These are phyloP conservation scores for Sarcodon aspratus DNA, from an alignment of 768 basidiomycete species.

Conservation along the genomic window DNA sequence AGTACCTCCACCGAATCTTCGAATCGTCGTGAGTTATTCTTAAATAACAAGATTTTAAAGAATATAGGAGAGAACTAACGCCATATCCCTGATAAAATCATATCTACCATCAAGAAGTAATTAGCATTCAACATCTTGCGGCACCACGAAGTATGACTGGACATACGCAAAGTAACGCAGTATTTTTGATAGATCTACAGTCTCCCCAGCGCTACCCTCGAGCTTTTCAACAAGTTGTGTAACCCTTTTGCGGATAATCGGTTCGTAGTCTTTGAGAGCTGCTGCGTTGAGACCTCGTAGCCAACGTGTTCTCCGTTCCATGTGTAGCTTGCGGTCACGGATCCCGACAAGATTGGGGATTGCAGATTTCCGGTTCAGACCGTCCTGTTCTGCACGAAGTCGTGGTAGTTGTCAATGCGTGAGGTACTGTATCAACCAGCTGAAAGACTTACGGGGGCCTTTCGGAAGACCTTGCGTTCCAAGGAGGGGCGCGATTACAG, in stretches of 20 bases:
- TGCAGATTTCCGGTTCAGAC: too few relatives aligned
- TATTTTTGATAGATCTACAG: constrained; percentile 21
- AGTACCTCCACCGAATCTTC: background rate
- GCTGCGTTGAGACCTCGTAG: constrained; percentile 16
- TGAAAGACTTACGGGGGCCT: constrained; percentile 10
- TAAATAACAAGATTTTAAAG: background rate
- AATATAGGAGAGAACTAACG: background rate
- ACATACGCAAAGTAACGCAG: background rate
- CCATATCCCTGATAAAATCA: background rate
- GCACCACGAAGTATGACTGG: background rate
- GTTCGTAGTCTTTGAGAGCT: constrained; percentile 16
- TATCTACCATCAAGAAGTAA: background rate
- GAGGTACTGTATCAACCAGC: background rate
- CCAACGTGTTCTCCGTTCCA: constrained; percentile 19
- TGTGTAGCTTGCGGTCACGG: constrained; percentile 15
- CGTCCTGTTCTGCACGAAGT: background rate
- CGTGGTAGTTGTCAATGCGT: background rate
- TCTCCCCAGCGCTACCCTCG: background rate
- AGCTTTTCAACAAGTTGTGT: constrained; percentile 12
- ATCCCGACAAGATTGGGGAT: background rate
- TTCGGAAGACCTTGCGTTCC: constrained; percentile 14
- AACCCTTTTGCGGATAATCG: constrained; percentile 10
- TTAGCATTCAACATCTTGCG: background rate
- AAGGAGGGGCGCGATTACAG: constrained; percentile 9
- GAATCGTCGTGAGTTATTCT: background rate